Base-by-base conservation (phyloP, 345 rosid genomes). In the Arabidopsis arenosa region DNA sequence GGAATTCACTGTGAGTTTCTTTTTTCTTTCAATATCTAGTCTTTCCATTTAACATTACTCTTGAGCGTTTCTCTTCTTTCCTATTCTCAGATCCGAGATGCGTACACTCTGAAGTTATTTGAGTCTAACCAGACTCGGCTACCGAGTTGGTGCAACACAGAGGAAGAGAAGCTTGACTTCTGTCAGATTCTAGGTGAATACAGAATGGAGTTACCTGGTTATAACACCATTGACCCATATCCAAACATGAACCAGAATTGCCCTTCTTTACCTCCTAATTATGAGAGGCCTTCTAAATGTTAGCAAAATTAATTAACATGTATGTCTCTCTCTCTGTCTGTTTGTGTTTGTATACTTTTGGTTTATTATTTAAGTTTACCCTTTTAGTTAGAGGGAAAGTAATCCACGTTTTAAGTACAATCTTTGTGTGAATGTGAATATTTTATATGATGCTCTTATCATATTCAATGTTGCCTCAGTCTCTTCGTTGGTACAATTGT, bases 111-210 rank as follows among this genome's bases (percentile, higher is more conserved):
- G 45, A 89, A 83, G 70, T 79, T 91, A 23, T 96, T 79, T 40
- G 97, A 93, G 80, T 83, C 80, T 61, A 86, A 91, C 72, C 86
- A 79, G 79, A 89, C 96, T 8, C 87, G 83, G 28, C 53, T 96
- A 60, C 95, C 99, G 6, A 84, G 83, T 62, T 96, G 97, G 99
- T 93, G 98, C 82, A 82, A 79, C 69, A 81, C 84, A 41, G 81
- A 82, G 73, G 78, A 82, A 44, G 88, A 78, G 7, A 72, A 73
- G 74, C 89, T 87, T 13, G 80, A 82, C 7, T 90, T 85, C 85
- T 95, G 98, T 76, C 98, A 95, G 83, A 90, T 95, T 77, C 81
- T 90, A 1, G 99, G 98, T 13, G 91, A 88, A 79, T 95, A 86
- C 51, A 72, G 86, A 82, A 89, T 95, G 96, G 99, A 93, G 69